Percentiles rank a stretch among this genome's conserved stretches.
Conservation (phyloP, 768 basidiomycete genomes). For the Tulasnella sp. region DNA sequence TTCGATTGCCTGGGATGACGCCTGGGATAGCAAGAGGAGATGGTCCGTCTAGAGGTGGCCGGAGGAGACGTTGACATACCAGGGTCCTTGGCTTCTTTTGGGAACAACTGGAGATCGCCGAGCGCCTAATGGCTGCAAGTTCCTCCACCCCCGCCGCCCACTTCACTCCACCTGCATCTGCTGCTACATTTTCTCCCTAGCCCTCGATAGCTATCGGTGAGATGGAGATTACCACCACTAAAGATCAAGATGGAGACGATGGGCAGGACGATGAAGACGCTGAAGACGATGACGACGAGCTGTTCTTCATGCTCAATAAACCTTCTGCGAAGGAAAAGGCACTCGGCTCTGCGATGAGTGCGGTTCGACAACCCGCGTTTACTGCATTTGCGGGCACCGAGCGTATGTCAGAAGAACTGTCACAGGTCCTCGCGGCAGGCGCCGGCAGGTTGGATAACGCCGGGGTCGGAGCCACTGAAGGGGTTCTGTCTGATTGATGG, state of each 20-base stretch:
- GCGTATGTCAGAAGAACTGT: slow-evolving; percentile 7
- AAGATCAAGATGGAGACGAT: slow-evolving; percentile 37
- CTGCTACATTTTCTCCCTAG: no score
- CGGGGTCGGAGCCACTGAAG: slow-evolving; percentile 36
- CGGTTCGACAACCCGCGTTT: neutral
- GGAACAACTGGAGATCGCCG: no score
- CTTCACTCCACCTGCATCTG: no score
- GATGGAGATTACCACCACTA: slow-evolving; percentile 24
- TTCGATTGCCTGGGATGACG: no score
- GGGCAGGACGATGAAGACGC: slow-evolving; percentile 52
- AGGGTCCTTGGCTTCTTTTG: no score
- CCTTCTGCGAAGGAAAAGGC: neutral
- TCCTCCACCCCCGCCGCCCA: no score
- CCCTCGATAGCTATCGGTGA: no score
- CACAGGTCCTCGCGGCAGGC: slow-evolving; percentile 8
- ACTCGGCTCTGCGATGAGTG: neutral
- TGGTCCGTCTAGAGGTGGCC: no score
- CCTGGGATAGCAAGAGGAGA: no score
- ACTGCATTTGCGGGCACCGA: slow-evolving; percentile 22
- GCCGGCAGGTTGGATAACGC: slow-evolving; percentile 30
- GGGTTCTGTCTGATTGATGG: slow-evolving; percentile 32
- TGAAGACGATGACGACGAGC: slow-evolving; percentile 44
- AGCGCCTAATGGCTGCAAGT: no score
- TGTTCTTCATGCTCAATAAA: neutral
- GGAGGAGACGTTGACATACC: no score